Conservation (phyloP, 768 basidiomycete genomes). For the Sistotremastrum suecicum region DNA sequence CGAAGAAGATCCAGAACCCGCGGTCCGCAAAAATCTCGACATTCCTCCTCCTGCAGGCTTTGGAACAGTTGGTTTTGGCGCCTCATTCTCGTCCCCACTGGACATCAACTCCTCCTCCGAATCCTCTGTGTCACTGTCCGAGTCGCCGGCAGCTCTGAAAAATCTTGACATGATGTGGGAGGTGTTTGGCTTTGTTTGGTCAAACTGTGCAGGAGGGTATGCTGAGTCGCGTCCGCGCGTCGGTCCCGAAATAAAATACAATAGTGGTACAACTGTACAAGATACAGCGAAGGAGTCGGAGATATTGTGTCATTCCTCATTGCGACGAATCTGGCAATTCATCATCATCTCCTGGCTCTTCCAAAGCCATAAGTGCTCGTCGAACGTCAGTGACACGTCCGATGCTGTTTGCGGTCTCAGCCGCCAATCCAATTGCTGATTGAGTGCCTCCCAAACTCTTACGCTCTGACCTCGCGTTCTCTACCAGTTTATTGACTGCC, state of each 20-base stretch:
- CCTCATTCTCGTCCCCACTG: constrained; percentile 53
- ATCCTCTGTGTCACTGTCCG: constrained; percentile 58
- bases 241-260: too few species aligned
- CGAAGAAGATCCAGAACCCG: constrained; percentile 36
- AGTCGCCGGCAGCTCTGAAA: constrained; percentile 76
- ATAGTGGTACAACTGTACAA: too few species aligned
- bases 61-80: constrained; percentile 28
- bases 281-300: too few species aligned
- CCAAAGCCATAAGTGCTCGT: too few species aligned
- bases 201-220: too few species aligned
- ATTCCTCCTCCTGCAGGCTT: constrained; percentile 44
- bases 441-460: constrained; percentile 4
- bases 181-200: too few species aligned
- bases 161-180: constrained; percentile 60
- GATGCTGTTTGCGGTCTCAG: not conserved
- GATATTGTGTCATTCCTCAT: too few species aligned
- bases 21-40: constrained; percentile 61
- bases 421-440: constrained; percentile 9
- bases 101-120: constrained; percentile 52
- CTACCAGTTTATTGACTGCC: constrained; percentile 47
- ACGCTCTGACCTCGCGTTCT: constrained; percentile 14
- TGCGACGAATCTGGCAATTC: too few species aligned
- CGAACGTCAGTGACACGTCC: too few species aligned
- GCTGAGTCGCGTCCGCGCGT: too few species aligned
- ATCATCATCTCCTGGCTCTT: too few species aligned